Base-by-base conservation (phyloP, 2,329 filamentous ascomycete genomes). In the Botrytis tulipae region DNA sequence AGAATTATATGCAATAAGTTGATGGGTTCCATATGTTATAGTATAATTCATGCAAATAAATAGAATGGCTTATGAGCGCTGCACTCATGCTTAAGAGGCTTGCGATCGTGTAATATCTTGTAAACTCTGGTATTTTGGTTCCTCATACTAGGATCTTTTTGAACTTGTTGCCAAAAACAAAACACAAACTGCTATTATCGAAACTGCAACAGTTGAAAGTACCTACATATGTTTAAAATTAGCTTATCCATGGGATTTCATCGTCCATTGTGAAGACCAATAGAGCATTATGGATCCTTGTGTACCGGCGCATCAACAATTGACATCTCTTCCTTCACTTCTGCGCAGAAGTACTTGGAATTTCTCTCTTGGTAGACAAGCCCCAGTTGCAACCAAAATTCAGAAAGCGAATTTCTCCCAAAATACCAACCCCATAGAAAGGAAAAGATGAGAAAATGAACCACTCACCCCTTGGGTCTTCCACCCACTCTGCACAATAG, bases 401-500 rank as follows among this genome's bases (percentile, higher is more conserved):
- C n/a, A 18, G 32, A 37, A 22, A 32, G 16, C 10, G 4, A 69
- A 32, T n/a, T 32, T 42, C 18, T 42, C 18, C 25, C 22, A 9
- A 22, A 46, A 46, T 20, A 20, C 12, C 29, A 37, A 59, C 16
- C 18, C 12, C 40, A 68, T 14, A 37, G 40, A 29, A 4, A 42
- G 54, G 3, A 37, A 46, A 35, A 14, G 7, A 54, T 20, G 73
- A 73, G n/a, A 68, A 73, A 72, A 61, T 22, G 35, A 18, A 57
- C 51, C 73, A 77, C 72, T 73, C 70, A 97, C 92, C 60, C 91
- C 82, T 81, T 98, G 95, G 54, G 96, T 98, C 83, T 94, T 95
- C 92, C 93, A 96, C 1, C 96, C 96, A 44, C 90, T 92, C 84
- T 99, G 96, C 57, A 99, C 96, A 76, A 98, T 87, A 0, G 96